A percentile compares a stretch with the other conserved stretches of the same genome.
Conservation (phyloP, 352 stramenopile genomes). For the Phytophthora fragariae region DNA sequence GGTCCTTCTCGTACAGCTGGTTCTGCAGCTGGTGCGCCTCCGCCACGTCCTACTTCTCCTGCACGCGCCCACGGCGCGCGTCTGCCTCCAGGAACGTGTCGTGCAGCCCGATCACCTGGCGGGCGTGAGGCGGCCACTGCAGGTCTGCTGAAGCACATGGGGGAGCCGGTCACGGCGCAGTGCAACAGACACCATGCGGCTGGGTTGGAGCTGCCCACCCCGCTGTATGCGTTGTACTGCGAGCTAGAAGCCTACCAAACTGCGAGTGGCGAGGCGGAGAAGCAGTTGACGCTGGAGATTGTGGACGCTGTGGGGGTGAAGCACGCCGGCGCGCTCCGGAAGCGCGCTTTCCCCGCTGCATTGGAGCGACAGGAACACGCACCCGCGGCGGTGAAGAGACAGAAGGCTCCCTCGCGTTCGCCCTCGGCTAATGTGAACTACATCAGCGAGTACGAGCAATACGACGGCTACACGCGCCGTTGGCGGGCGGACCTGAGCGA, state of each 20-base stretch:
- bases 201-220: constrained; percentile 51
- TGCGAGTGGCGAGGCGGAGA: constrained; percentile 53
- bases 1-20: constrained; percentile 85
- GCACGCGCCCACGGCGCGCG: constrained; percentile 65
- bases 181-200: constrained; percentile 54
- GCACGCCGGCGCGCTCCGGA: constrained; percentile 29
- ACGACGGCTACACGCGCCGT: no score
- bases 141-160: constrained; percentile 70
- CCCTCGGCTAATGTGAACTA: constrained; percentile 32
- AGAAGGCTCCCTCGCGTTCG: constrained; percentile 53
- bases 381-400: constrained; percentile 39
- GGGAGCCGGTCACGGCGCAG: constrained; percentile 49
- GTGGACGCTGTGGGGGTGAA: constrained; percentile 47
- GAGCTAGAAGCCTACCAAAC: constrained; percentile 77
- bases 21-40: constrained; percentile 84
- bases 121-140: constrained; percentile 60
- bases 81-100: constrained; percentile 78
- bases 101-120: constrained; percentile 57
- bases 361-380: constrained; percentile 35
- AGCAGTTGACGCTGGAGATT: constrained; percentile 61
- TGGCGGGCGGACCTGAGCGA: no score
- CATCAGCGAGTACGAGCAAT: no score
- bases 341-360: constrained; percentile 46
- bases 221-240: constrained; percentile 76
- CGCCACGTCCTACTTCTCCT: constrained; percentile 77